Percentiles rank a stretch among this genome's conserved stretches.
Evolutionary conservation across 2,329 filamentous ascomycete species (phyloP).

Genomic region (Fusarium annulatum): DNA sequence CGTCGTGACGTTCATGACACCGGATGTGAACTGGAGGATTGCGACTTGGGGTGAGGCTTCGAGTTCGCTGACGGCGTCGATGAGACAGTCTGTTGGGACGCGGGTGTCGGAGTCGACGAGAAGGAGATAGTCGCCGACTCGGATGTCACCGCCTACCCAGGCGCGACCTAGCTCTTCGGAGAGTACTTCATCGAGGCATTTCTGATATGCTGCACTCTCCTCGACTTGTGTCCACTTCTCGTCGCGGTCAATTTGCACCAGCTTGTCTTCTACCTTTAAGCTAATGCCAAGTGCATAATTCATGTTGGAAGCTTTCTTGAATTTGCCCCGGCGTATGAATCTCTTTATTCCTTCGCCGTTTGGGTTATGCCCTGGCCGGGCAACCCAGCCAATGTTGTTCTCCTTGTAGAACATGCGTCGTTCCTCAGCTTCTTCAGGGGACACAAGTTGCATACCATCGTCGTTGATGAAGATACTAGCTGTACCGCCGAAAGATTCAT

Average conservation of each 20-base stretch:
- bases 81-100: slow-evolving; percentile 70
- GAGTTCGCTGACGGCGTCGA: slow-evolving; percentile 78
- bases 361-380: slow-evolving; percentile 52
- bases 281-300: slow-evolving; percentile 69
- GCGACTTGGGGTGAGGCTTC: slow-evolving; percentile 74
- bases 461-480: slow-evolving; percentile 76
- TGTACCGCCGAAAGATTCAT: slow-evolving; percentile 69
- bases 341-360: slow-evolving; percentile 39
- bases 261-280: slow-evolving; percentile 63
- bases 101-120: slow-evolving; percentile 69
- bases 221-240: background rate
- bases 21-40: slow-evolving; percentile 77
- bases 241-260: slow-evolving; percentile 41
- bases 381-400: slow-evolving; percentile 66
- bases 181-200: background rate
- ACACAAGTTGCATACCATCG: slow-evolving; percentile 72
- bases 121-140: background rate
- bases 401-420: slow-evolving; percentile 67
- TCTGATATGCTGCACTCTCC: background rate
- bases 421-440: slow-evolving; percentile 57
- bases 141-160: background rate
- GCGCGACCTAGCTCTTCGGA: background rate
- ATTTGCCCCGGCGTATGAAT: slow-evolving; percentile 68
- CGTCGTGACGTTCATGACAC: slow-evolving; percentile 79
- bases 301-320: slow-evolving; percentile 76